phyloP scores from a whole-genome alignment of 768 basidiomycete genomes.

The Lentinula raphanica region DNA sequence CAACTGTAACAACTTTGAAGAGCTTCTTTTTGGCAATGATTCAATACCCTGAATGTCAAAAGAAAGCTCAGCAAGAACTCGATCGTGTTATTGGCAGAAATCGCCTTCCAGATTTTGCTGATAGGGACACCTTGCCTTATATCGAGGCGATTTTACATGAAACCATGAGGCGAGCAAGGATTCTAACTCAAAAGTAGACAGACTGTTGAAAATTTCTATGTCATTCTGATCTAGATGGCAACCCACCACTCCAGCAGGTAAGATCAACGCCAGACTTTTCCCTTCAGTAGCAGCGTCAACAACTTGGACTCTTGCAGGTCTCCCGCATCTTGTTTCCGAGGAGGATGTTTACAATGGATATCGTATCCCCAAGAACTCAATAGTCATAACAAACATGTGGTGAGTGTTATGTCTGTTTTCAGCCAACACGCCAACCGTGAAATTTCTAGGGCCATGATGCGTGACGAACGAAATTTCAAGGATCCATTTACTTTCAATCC shows the following conservation, averaged over 20 bases:
- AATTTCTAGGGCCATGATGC: constrained; percentile 24
- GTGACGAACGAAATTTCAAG: constrained; percentile 20
- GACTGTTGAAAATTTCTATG: not conserved
- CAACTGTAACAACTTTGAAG: constrained; percentile 22
- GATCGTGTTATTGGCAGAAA: constrained; percentile 26
- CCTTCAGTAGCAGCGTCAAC: not conserved
- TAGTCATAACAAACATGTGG: constrained; percentile 19
- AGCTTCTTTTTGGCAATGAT: constrained; percentile 28
- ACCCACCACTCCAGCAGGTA: not conserved
- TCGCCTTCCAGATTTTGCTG: constrained; percentile 27
- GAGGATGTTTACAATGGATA: constrained; percentile 13
- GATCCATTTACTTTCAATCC: constrained; percentile 26
- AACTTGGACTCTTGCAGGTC: not conserved
- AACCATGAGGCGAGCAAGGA: not conserved
- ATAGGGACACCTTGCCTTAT: constrained; percentile 11
- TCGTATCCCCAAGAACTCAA: constrained; percentile 15
- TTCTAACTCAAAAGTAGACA: not conserved
- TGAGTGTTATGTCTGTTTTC: not conserved
- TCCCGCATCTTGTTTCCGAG: constrained; percentile 6
- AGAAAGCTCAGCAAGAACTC: constrained; percentile 29
- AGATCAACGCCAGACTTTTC: not conserved
- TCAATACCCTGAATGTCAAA: constrained; percentile 23
- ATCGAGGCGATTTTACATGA: constrained; percentile 11
- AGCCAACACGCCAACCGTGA: not conserved
- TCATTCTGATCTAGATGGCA: not conserved